These are phyloP conservation scores for Kandelia obovata DNA, from an alignment of 345 rosid species.

Conservation along the genomic window DNA sequence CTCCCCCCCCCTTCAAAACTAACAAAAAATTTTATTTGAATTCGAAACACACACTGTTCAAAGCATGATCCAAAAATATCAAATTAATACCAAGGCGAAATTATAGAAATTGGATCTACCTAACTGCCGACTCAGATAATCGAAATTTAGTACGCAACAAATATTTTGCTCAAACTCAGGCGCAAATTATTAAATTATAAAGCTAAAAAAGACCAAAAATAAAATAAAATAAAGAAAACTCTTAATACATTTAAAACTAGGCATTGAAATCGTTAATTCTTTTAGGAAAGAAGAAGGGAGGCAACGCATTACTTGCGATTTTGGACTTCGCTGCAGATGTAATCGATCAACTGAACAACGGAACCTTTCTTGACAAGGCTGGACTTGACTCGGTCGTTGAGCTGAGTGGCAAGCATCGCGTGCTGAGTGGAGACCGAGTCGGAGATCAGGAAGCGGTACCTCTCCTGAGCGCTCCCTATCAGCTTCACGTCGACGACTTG, in stretches of 20 bases:
- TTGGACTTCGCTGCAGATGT: slow-evolving; percentile 69
- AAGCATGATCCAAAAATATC: not conserved
- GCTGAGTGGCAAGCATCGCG: slow-evolving; percentile 81
- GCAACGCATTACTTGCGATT: slow-evolving; percentile 48
- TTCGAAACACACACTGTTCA: not conserved
- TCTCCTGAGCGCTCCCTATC: slow-evolving; percentile 59
- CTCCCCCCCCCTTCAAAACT: not conserved
- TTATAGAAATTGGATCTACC: not conserved
- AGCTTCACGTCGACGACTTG: slow-evolving; percentile 70
- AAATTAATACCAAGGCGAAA: not conserved
- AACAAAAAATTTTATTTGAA: not conserved
- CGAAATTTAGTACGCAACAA: not conserved
- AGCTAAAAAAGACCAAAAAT: too few species aligned
- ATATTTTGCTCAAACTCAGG: not conserved
- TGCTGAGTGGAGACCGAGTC: slow-evolving; percentile 64
- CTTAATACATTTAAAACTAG: too few species aligned
- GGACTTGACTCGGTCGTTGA: slow-evolving; percentile 61
- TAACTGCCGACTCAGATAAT: not conserved
- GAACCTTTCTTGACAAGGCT: slow-evolving; percentile 66
- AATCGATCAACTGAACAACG: slow-evolving; percentile 77
- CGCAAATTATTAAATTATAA: not conserved
- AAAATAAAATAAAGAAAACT: too few species aligned
- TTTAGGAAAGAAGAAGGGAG: too few species aligned
- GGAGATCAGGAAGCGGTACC: slow-evolving; percentile 67
- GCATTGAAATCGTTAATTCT: too few species aligned